A percentile compares a stretch with the other conserved stretches of the same genome.
Evolutionary conservation across 1,139 yeast species (phyloP).

Genomic region (Kurtzmaniella quercitrusa): DNA sequence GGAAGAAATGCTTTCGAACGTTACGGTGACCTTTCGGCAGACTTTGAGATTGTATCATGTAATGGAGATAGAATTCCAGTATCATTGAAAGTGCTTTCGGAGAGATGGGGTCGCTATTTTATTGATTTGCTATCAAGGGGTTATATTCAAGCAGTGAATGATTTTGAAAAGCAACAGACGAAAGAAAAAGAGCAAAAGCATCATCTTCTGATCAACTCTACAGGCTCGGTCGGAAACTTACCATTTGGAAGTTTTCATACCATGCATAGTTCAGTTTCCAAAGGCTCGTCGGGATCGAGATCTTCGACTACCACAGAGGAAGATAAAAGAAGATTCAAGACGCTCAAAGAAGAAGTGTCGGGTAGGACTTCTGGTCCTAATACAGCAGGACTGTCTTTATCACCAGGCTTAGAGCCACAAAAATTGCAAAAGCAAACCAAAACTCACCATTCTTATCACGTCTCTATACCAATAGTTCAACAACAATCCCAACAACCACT

Average conservation of each 20-base stretch:
- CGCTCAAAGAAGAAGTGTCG: not conserved
- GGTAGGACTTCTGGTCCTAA: not conserved
- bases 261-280: slow-evolving; percentile 3
- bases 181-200: slow-evolving; percentile 4
- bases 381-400: not conserved
- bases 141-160: slow-evolving; percentile 55
- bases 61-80: slow-evolving; percentile 66
- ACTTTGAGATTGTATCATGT: slow-evolving; percentile 63
- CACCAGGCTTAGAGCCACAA: not conserved
- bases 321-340: not conserved
- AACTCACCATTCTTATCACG: slow-evolving; percentile 11
- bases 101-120: slow-evolving; percentile 74
- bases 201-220: not conserved
- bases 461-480: slow-evolving; percentile 22
- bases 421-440: not conserved
- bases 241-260: not conserved
- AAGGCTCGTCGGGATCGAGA: slow-evolving; percentile 2
- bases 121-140: slow-evolving; percentile 58
- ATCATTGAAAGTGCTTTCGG: slow-evolving; percentile 55
- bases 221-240: not conserved
- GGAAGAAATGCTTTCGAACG: slow-evolving; percentile 73
- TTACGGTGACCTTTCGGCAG: slow-evolving; percentile 60
- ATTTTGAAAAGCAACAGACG: slow-evolving; percentile 35
- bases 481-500: slow-evolving; percentile 12
- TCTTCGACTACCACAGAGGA: not conserved